Evolutionary conservation across 805 yeast genomes (phyloP).

Genomic region (Barnettozyma californica): DNA sequence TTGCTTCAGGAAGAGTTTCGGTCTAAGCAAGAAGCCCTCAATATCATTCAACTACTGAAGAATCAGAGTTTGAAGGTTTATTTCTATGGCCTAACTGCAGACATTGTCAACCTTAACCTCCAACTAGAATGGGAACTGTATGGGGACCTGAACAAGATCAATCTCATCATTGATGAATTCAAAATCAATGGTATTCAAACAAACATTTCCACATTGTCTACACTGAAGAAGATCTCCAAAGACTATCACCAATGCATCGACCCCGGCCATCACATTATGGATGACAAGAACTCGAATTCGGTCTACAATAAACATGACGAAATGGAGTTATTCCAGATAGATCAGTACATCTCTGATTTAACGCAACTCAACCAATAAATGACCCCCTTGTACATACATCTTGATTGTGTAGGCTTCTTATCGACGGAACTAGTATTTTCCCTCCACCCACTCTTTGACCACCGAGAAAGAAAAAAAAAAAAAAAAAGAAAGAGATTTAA

Average conservation of each 20-base stretch:
- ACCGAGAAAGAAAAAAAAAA: neutral
- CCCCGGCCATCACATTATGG: neutral
- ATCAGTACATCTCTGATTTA: conserved; percentile 6
- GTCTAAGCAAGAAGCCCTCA: conserved; percentile 1
- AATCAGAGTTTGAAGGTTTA: conserved; percentile 29
- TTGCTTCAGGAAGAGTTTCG: neutral
- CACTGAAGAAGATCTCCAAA: conserved; percentile 7
- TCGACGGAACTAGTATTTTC: no score
- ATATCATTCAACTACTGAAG: conserved; percentile 27
- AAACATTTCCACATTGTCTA: conserved; percentile 27
- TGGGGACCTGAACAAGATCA: conserved; percentile 32
- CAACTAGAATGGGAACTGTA: conserved; percentile 33
- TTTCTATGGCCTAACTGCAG: conserved; percentile 33
- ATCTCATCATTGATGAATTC: conserved; percentile 33
- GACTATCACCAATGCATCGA: conserved; percentile 4
- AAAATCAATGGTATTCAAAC: conserved; percentile 37
- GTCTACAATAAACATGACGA: conserved; percentile 7
- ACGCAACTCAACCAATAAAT: neutral
- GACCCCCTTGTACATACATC: neutral
- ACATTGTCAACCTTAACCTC: conserved; percentile 33
- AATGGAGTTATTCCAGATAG: conserved; percentile 2
- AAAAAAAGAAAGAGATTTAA: neutral
- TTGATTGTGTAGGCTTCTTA: no score
- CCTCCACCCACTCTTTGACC: neutral
- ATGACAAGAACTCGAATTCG: neutral